Base-by-base conservation (phyloP, 2,329 filamentous ascomycete genomes). In the Botrytis fabae region DNA sequence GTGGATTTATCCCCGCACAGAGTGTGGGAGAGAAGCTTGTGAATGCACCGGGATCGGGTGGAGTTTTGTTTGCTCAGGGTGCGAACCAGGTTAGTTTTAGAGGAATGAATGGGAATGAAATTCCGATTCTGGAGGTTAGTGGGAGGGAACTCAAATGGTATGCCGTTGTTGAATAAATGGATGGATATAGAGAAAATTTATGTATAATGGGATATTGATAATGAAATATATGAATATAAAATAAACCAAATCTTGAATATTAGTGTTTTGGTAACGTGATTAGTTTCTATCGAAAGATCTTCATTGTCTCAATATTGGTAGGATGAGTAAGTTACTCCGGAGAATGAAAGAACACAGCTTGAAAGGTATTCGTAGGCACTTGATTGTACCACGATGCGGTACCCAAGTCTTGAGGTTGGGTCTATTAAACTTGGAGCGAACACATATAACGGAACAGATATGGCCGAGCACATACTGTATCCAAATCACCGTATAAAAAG, bases 51-150 rank as follows among this genome's bases (percentile, higher is more conserved):
- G 70, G 46, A 4, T 72, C 71, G 40, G 74, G 65, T 8, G 73
- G 73, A 18, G 75, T 64, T 32, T 60, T 78, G 38, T 78, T 76
- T 76, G 76, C 69, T 9, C 75, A 73, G 71, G 76, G 77, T 25
- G 69, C 22, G 2, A 65, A 44, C 32, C 69, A 71, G 32, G 69
- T 65, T 32, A 64, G 59, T 54, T 42, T 54, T 8, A 65, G 69
- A 38, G 69, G 69, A 8, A 40, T 46, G n/a, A 42, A 51, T 22
- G 69, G 69, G 25, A 38, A 63, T n/a, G 40, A 46, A 10, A 20
- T 46, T 63, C 69, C 69, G 3, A 62, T 70, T 18, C 7, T 22
- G 32, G 69, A 70, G 59, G 10, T 61, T 4, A 28, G 14, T 6
- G 69, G 59, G 35, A 62, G 35, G 18, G 69, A 70, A 40, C 32